Conservation (phyloP, 352 stramenopile genomes). For the Globisporangium recalcitrans region DNA sequence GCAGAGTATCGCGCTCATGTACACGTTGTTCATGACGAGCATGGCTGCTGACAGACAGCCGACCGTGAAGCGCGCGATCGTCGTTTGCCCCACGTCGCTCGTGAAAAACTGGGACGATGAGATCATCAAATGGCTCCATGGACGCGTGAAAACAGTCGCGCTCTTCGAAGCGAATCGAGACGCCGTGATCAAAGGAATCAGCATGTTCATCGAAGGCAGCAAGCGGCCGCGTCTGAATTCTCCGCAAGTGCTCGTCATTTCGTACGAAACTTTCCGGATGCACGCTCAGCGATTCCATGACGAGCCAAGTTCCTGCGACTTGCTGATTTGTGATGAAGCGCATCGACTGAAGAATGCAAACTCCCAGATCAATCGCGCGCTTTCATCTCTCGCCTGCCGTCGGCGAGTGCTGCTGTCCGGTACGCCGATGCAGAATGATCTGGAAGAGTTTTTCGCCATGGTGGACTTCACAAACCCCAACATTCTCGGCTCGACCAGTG, state of each 20-base stretch:
- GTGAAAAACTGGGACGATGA: conserved; percentile 90
- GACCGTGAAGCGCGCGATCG: conserved; percentile 65
- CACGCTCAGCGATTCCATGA: conserved; percentile 90
- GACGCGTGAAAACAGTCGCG: conserved; percentile 76
- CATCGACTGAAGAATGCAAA: conserved; percentile 98
- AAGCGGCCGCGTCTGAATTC: conserved; percentile 49
- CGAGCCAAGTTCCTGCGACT: conserved; percentile 85
- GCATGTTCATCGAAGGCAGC: conserved; percentile 76
- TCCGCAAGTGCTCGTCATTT: conserved; percentile 82
- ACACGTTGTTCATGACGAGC: conserved; percentile 71
- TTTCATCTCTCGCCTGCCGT: conserved; percentile 80
- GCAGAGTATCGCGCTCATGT: conserved; percentile 86
- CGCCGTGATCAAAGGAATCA: conserved; percentile 79
- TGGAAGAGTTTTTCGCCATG: conserved; percentile 99
- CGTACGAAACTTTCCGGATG: conserved; percentile 92
- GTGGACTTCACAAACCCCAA: conserved; percentile 88
- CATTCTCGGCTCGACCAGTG: conserved; percentile 70
- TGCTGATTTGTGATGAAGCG: conserved; percentile 98
- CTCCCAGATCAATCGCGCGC: conserved; percentile 88
- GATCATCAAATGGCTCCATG: conserved; percentile 86
- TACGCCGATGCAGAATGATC: conserved; percentile 98
- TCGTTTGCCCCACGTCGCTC: conserved; percentile 82
- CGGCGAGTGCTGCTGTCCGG: conserved; percentile 95
- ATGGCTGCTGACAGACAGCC: conserved; percentile 48
- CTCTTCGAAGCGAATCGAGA: conserved; percentile 80